Conservation (phyloP, 176 grass and related monocot genomes). For the Saccharum officinarum region DNA sequence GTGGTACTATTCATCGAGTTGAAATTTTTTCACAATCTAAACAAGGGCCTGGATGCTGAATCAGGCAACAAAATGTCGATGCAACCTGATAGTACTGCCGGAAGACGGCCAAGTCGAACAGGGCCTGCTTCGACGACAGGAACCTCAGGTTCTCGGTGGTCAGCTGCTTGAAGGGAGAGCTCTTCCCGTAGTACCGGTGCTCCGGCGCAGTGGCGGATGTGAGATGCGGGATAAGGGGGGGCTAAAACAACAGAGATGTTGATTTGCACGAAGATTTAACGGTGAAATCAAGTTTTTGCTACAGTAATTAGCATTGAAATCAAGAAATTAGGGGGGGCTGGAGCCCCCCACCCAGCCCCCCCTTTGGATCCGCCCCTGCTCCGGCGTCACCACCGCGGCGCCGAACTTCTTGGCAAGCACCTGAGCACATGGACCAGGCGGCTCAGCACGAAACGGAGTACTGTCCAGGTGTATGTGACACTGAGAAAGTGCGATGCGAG, state of each 20-base stretch:
- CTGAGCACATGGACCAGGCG: conserved; percentile 5
- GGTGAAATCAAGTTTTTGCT: too few relatives aligned
- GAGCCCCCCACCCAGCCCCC: too few relatives aligned
- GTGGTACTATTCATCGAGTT: too few relatives aligned
- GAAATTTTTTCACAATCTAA: too few relatives aligned
- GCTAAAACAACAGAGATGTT: too few relatives aligned
- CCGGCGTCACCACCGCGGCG: conserved; percentile 63
- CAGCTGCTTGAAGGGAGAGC: conserved; percentile 74
- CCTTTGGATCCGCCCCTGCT: too few relatives aligned
- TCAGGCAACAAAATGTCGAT: neutral
- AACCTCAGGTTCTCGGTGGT: conserved; percentile 77
- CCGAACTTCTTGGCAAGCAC: conserved; percentile 94
- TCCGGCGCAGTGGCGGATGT: too few relatives aligned
- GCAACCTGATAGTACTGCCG: conserved; percentile 83
- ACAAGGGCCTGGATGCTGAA: neutral
- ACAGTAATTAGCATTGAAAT: too few relatives aligned
- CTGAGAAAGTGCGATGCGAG: neutral
- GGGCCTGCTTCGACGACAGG: conserved; percentile 95
- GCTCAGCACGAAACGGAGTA: neutral
- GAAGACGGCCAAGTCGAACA: conserved; percentile 94
- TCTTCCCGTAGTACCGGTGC: conserved; percentile 97
- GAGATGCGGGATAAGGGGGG: too few relatives aligned
- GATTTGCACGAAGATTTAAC: too few relatives aligned
- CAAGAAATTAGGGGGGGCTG: too few relatives aligned
- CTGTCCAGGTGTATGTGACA: neutral